Evolutionary conservation across 208 protist genomes (phyloP).

Genomic region (Acanthamoeba lenticulata): DNA sequence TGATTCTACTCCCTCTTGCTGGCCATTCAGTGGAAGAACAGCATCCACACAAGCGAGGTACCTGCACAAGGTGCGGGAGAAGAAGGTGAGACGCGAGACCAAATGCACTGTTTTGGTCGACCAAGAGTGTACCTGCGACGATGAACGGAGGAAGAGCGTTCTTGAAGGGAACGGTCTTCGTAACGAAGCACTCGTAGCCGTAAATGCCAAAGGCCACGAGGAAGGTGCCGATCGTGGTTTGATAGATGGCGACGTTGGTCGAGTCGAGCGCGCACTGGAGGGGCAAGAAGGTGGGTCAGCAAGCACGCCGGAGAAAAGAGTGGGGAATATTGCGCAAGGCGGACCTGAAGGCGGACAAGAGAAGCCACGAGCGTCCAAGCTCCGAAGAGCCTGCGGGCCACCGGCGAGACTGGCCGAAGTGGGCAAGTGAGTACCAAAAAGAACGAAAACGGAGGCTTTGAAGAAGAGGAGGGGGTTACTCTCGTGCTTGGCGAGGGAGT

Average conservation of each 20-base stretch:
- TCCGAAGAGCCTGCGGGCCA: not conserved
- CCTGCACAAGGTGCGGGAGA: not conserved
- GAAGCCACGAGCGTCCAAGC: conserved; percentile 15
- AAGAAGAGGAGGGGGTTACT: not conserved
- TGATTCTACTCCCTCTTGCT: not conserved
- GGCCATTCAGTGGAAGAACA: not conserved
- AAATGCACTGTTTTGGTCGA: not conserved
- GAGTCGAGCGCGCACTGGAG: conserved; percentile 7
- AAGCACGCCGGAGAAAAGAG: not conserved
- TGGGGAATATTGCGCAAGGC: not conserved
- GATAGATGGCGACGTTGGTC: conserved; percentile 16
- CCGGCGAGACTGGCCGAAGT: not conserved
- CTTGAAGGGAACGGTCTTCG: conserved; percentile 43
- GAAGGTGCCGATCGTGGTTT: conserved; percentile 3
- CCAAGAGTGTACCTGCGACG: not conserved
- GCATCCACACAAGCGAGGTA: conserved; percentile 37
- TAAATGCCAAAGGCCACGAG: conserved; percentile 35
- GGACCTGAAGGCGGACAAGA: not conserved
- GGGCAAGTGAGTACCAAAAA: not conserved
- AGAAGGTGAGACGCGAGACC: not conserved
- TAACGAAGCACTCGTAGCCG: conserved; percentile 30
- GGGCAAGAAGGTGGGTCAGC: not conserved
- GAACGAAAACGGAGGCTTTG: not conserved
- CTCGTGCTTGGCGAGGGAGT: conserved; percentile 3
- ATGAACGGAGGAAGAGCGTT: conserved; percentile 35